These are phyloP conservation scores for Ophiocordyceps camponoti-leonardi DNA, from an alignment of 2,329 filamentous ascomycete species.

Conservation along the genomic window DNA sequence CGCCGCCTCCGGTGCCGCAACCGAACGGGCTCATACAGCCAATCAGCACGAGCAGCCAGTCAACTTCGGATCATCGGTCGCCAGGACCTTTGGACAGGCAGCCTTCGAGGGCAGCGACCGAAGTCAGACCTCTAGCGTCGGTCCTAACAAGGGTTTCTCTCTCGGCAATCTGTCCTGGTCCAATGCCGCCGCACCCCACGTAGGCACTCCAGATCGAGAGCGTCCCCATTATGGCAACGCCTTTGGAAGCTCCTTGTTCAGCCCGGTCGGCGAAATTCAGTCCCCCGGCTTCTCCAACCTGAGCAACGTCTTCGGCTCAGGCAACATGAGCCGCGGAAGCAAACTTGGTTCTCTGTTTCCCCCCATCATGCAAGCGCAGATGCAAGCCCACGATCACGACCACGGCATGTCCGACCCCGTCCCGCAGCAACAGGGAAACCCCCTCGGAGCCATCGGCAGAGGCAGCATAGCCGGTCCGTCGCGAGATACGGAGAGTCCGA, in stretches of 20 bases:
- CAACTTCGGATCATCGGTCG: conserved; percentile 33
- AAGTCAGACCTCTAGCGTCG: conserved; percentile 81
- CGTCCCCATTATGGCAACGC: conserved; percentile 36
- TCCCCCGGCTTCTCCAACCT: conserved; percentile 54
- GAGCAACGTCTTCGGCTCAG: conserved; percentile 53
- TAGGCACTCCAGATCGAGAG: conserved; percentile 52
- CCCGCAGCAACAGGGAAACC: conserved; percentile 40
- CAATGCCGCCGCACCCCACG: conserved; percentile 35
- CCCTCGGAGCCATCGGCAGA: conserved; percentile 51
- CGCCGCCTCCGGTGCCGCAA: conserved; percentile 18
- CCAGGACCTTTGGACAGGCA: conserved; percentile 31
- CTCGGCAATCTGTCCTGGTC: conserved; percentile 46
- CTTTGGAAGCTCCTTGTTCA: conserved; percentile 69
- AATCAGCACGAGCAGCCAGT: conserved; percentile 19
- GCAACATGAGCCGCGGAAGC: conserved; percentile 57
- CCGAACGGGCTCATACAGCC: conserved; percentile 28
- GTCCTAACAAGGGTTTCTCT: conserved; percentile 60
- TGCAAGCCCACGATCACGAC: conserved; percentile 57
- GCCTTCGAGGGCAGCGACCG: conserved; percentile 63
- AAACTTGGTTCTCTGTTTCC: conserved; percentile 83
- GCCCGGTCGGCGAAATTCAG: conserved; percentile 59
- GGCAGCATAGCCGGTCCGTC: conserved; percentile 34
- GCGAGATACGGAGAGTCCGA: conserved; percentile 42
- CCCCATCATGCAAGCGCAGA: conserved; percentile 75
- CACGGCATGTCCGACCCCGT: conserved; percentile 37